These are phyloP conservation scores for Cantharellus anzutake DNA, from an alignment of 768 basidiomycete species.

Conservation along the genomic window DNA sequence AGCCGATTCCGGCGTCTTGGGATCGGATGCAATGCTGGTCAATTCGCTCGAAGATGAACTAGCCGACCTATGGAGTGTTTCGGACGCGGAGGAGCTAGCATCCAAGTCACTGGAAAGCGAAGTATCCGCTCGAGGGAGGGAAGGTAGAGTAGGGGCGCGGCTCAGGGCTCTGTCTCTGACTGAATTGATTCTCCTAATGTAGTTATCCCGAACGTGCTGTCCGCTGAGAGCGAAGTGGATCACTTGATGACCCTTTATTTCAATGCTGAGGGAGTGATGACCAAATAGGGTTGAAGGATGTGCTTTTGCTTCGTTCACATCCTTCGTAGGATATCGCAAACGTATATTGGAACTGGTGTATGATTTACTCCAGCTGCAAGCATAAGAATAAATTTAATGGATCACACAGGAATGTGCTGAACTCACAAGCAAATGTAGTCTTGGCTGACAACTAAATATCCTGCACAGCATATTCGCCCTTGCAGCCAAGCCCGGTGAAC, in stretches of 20 bases:
- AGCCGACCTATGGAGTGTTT: too few relatives aligned
- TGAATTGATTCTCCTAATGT: slow-evolving; percentile 20
- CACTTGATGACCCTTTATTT: slow-evolving; percentile 27
- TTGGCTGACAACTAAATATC: slow-evolving; percentile 25
- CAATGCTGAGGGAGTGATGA: slow-evolving; percentile 26
- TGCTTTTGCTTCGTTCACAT: slow-evolving; percentile 23
- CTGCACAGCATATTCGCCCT: slow-evolving; percentile 20
- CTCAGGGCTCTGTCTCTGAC: neutral
- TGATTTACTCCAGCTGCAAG: slow-evolving; percentile 17
- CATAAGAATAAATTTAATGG: neutral
- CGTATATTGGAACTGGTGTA: slow-evolving; percentile 20
- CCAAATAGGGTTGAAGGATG: slow-evolving; percentile 13
- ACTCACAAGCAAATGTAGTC: slow-evolving; percentile 21
- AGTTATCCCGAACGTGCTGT: slow-evolving; percentile 23
- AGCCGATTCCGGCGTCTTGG: neutral
- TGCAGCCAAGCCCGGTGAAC: slow-evolving; percentile 15
- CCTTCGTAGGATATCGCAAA: slow-evolving; percentile 26
- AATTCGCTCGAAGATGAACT: too few relatives aligned
- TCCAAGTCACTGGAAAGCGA: too few relatives aligned
- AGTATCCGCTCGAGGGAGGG: too few relatives aligned
- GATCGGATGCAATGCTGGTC: too few relatives aligned
- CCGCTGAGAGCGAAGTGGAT: slow-evolving; percentile 29
- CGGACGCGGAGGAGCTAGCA: too few relatives aligned
- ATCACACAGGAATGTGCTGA: neutral
- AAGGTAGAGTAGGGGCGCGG: neutral